These are phyloP conservation scores for Mortierella alpina DNA, from an alignment of 192 early-diverging fungal genomes.

Conservation along the genomic window DNA sequence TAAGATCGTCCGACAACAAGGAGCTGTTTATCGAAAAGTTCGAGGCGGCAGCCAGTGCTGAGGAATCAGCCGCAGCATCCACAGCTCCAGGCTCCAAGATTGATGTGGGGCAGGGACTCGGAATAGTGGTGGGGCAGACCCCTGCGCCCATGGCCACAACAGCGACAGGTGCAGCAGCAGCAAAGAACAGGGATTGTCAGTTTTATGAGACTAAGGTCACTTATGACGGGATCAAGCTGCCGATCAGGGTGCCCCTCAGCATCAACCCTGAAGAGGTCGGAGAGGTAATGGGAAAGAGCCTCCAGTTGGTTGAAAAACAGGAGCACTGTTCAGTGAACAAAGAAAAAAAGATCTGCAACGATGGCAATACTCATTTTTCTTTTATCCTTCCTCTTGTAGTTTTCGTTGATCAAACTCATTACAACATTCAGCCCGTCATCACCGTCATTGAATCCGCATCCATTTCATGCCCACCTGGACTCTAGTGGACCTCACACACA, in stretches of 20 bases:
- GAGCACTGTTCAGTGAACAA: not conserved
- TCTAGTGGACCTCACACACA: constrained; percentile 85
- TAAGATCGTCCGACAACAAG: constrained; percentile 85
- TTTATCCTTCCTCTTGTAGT: constrained; percentile 53
- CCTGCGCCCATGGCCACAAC: not conserved
- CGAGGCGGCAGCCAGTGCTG: constrained; percentile 21
- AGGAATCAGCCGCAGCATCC: not conserved
- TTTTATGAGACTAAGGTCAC: constrained; percentile 87
- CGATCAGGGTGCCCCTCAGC: constrained; percentile 88
- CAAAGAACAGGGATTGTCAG: constrained; percentile 85
- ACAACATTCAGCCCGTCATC: constrained; percentile 76
- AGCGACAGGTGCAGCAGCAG: not conserved
- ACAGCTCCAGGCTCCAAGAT: constrained; percentile 2
- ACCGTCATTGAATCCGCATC: constrained; percentile 54
- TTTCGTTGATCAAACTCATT: constrained; percentile 84
- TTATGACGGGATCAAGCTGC: constrained; percentile 87
- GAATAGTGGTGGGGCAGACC: constrained; percentile 34
- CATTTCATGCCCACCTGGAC: constrained; percentile 92
- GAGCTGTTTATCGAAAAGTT: constrained; percentile 90
- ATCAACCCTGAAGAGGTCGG: constrained; percentile 91
- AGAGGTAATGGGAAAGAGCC: constrained; percentile 67
- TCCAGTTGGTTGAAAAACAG: not conserved
- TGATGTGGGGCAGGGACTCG: constrained; percentile 55
- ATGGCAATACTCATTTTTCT: not conserved
- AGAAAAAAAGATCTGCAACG: not conserved